A percentile compares a stretch with the other conserved stretches of the same genome.
Evolutionary conservation across 768 basidiomycete species (phyloP).

Genomic region (Podaxis pistillaris): DNA sequence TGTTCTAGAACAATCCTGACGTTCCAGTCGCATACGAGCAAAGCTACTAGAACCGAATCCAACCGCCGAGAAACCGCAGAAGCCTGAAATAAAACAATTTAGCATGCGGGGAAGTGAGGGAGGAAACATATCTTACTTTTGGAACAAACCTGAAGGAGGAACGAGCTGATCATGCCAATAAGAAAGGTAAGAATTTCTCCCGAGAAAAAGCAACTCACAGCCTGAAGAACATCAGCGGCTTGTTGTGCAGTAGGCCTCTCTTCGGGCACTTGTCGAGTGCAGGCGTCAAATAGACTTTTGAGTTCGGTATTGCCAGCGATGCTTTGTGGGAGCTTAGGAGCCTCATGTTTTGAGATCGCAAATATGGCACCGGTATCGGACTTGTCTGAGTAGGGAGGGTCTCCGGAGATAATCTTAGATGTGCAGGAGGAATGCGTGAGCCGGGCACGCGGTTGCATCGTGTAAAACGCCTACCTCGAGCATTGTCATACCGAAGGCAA

Average conservation of each 20-base stretch:
- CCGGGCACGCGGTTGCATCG: background rate
- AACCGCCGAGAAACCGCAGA: background rate
- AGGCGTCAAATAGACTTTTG: background rate
- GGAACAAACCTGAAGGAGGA: background rate
- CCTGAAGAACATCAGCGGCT: background rate
- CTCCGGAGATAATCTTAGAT: background rate
- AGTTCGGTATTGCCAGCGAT: background rate
- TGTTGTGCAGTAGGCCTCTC: background rate
- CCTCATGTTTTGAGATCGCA: background rate
- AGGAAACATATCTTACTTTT: background rate
- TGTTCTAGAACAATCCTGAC: background rate
- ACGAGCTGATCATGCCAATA: background rate
- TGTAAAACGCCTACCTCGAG: constrained; percentile 23
- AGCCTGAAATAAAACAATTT: background rate
- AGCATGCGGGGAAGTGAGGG: background rate
- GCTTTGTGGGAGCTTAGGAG: background rate
- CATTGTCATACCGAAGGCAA: constrained; percentile 26
- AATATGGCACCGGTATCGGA: constrained; percentile 8
- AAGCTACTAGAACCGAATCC: background rate
- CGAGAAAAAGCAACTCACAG: background rate
- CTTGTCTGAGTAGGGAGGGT: background rate
- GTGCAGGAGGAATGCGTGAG: background rate
- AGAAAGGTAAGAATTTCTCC: background rate
- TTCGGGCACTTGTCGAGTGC: background rate
- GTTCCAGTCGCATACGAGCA: background rate